Conservation (phyloP, 352 stramenopile species). For the Hyaloperonospora brassicae region DNA sequence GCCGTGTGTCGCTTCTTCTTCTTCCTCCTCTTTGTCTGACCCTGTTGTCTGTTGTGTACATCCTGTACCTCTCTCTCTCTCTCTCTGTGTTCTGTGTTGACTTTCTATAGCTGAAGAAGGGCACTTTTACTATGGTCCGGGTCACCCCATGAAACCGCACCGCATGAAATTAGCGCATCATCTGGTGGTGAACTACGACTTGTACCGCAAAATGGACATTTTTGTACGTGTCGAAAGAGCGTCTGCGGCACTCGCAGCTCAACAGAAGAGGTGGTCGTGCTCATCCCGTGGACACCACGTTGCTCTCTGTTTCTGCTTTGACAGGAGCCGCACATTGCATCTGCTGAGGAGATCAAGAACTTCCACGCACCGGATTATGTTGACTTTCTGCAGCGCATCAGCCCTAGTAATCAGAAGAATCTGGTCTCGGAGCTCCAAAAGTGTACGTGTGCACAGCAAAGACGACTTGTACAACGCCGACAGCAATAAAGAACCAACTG, state of each 20-base stretch:
- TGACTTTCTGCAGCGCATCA: conserved; percentile 94
- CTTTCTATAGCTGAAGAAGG: conserved; percentile 84
- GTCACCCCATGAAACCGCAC: conserved; percentile 97
- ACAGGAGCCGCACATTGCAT: conserved; percentile 74
- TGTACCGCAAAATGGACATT: conserved; percentile 99
- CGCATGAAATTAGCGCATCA: conserved; percentile 97
- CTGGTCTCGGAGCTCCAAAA: conserved; percentile 61
- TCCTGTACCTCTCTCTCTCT: neutral
- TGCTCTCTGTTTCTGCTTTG: neutral
- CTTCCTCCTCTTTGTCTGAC: neutral
- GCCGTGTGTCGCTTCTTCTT: neutral
- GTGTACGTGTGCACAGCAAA: conserved; percentile 30
- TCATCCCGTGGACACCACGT: neutral
- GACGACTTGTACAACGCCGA: neutral
- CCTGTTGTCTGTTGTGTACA: neutral
- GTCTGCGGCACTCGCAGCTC: too few relatives aligned
- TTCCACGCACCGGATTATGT: conserved; percentile 99
- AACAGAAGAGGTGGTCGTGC: too few relatives aligned
- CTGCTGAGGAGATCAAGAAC: conserved; percentile 89
- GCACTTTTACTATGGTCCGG: conserved; percentile 94
- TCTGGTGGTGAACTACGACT: conserved; percentile 95
- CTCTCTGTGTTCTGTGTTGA: neutral
- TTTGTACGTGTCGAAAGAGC: conserved; percentile 65
- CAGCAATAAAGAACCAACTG: too few relatives aligned
- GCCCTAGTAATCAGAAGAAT: conserved; percentile 90